Conservation (phyloP, 495 filamentous ascomycete genomes). For the Podospora fimiseda region DNA sequence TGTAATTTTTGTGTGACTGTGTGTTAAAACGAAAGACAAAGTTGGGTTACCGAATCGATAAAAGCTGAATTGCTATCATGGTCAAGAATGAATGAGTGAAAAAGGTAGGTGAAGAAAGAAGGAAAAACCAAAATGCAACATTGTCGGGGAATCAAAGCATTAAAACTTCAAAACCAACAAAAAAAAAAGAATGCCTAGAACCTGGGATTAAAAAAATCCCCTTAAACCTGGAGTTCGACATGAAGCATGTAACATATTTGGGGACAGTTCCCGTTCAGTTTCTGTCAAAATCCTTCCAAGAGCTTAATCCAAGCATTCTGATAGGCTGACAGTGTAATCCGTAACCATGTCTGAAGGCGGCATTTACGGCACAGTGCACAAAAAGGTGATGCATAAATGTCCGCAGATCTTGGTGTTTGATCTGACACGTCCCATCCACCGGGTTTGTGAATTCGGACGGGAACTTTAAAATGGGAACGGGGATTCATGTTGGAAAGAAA, state of each 20-base stretch:
- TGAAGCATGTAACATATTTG: background rate
- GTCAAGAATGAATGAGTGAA: background rate
- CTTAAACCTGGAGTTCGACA: background rate
- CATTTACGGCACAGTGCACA: background rate
- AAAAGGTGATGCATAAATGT: background rate
- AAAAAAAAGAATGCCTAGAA: background rate
- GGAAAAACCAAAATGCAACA: background rate
- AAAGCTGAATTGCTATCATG: background rate
- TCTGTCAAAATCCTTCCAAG: background rate
- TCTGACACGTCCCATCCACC: background rate
- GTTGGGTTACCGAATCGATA: background rate
- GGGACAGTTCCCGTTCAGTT: too few relatives aligned
- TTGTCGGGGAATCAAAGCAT: background rate
- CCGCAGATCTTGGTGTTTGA: slow-evolving; percentile 5
- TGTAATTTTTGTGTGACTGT: background rate
- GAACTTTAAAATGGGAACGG: too few relatives aligned
- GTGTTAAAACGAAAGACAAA: background rate
- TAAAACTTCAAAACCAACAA: background rate
- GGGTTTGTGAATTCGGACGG: too few relatives aligned
- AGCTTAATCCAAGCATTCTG: background rate
- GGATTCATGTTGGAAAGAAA: too few relatives aligned
- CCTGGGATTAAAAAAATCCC: background rate
- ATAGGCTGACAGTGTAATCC: background rate
- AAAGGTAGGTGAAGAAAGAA: background rate
- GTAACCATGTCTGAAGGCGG: background rate